These are phyloP conservation scores for Phlyctochytrium planicorne DNA, from an alignment of 192 early-diverging fungal species.

Conservation along the genomic window DNA sequence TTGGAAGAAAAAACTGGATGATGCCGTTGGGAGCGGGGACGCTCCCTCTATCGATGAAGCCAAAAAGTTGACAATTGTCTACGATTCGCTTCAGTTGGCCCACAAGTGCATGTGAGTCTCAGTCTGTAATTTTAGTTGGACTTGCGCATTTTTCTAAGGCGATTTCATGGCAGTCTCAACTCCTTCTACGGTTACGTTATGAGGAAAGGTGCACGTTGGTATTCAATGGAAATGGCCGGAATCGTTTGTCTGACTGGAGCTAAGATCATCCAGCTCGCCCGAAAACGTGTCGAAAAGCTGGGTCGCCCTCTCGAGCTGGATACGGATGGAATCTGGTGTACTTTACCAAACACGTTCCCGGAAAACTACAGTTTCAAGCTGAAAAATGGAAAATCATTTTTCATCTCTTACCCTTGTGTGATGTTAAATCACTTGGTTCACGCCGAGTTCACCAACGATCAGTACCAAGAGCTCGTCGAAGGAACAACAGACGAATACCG, in stretches of 20 bases:
- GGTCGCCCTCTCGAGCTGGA: conserved; percentile 95
- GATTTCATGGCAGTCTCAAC: conserved; percentile 47
- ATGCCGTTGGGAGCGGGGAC: conserved; percentile 64
- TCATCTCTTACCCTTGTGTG: conserved; percentile 95
- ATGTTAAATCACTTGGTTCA: conserved; percentile 98
- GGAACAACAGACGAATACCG: conserved; percentile 55
- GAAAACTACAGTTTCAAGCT: conserved; percentile 89
- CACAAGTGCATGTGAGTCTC: conserved; percentile 76
- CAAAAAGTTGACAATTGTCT: conserved; percentile 90
- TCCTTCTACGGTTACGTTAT: conserved; percentile 99
- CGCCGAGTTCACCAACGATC: conserved; percentile 94
- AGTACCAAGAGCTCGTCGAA: conserved; percentile 78
- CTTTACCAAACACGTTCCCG: conserved; percentile 87
- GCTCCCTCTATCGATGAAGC: conserved; percentile 72
- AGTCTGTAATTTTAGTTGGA: conserved; percentile 60
- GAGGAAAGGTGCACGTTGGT: conserved; percentile 98
- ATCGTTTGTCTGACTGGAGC: conserved; percentile 97
- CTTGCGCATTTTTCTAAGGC: not conserved
- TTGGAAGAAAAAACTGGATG: conserved; percentile 84
- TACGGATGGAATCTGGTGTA: conserved; percentile 91
- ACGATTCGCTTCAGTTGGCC: conserved; percentile 96
- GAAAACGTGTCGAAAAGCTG: conserved; percentile 85
- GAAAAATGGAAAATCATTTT: conserved; percentile 71
- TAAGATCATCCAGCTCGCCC: conserved; percentile 95
- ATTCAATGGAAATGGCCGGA: conserved; percentile 98